Base-by-base conservation (phyloP, 768 basidiomycete species). In the Hygrocybe punicea region DNA sequence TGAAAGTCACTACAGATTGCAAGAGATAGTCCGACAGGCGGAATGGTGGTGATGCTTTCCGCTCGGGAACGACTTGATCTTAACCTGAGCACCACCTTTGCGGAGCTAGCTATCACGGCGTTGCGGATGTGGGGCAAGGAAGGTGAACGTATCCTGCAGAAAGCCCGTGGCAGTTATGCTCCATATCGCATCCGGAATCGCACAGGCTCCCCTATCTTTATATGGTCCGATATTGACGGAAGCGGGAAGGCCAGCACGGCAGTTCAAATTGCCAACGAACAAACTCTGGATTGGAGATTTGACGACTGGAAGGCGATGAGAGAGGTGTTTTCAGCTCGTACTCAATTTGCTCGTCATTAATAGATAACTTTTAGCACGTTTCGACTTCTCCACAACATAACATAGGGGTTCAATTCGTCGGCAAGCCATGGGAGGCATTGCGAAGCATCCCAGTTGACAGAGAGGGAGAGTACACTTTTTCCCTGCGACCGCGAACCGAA, bases 231-330 rank as follows among this genome's bases (percentile, higher is more conserved):
- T 61, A 69, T 79, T 17, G 89, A 91, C 48, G 81, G 81, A 35
- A 80, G 64, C 62, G 61, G 69, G 23, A 80, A 79, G 46, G 81
- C 84, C 56, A 68, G 75, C 2, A 76, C 77, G 29, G 75, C 79
- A 29, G 77, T 84, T 42, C 83, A 85, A 63, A 73, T 99, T 36
- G 74, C 82, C 17, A 82, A 93, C 61, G 87, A 89, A 36, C 81
- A 91, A 64, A 84, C 79, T 7, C 76, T 91, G 4, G 95, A 98
- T 56, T 98, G 97, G 97, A 81, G 97, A 55, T 98, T 98, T 65
- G 94, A 98, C 67, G 95, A 98, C 65, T 93, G 93, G 89, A 88
- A 87, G 68, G 88, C 87, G 4, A 86, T 91, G 77, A 85, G 97
- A 67, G 97, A 99, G 77, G 94, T 93, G 66, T 58, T 78, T 24